A percentile compares a stretch with the other conserved stretches of the same genome.
These are phyloP conservation scores for Carex pumila DNA, from an alignment of 176 grass and related monocot genomes.

Conservation along the genomic window DNA sequence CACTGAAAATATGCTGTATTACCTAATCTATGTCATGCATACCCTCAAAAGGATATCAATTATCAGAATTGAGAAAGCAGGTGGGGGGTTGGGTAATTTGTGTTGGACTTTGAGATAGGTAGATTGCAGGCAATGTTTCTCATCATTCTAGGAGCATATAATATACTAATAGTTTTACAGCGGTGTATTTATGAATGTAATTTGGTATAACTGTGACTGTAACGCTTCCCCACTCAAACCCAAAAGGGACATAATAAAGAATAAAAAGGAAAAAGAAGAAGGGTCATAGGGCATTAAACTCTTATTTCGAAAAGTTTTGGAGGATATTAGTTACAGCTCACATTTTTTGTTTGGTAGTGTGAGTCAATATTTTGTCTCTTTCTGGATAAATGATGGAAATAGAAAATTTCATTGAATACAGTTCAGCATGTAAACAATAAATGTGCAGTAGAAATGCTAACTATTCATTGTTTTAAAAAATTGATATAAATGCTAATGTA, in stretches of 20 bases:
- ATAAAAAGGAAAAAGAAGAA: background rate
- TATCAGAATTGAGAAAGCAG: background rate
- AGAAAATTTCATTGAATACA: background rate
- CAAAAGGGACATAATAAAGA: background rate
- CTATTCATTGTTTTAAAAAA: background rate
- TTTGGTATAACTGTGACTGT: background rate
- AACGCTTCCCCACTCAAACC: background rate
- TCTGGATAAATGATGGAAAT: background rate
- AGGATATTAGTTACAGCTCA: background rate
- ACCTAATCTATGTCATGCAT: background rate
- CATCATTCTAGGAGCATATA: background rate
- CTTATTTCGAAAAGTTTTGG: background rate
- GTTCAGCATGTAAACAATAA: background rate
- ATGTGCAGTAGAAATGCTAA: background rate
- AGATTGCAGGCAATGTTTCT: background rate
- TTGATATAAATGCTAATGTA: background rate
- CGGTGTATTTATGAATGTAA: background rate
- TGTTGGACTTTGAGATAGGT: background rate
- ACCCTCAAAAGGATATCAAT: background rate
- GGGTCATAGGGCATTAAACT: background rate
- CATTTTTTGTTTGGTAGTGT: background rate
- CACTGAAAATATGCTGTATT: background rate
- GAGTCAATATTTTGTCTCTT: background rate
- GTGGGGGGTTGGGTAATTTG: background rate
- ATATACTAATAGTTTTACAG: background rate